Conservation (phyloP, 306 rosid genomes). For the Purshia tridentata region DNA sequence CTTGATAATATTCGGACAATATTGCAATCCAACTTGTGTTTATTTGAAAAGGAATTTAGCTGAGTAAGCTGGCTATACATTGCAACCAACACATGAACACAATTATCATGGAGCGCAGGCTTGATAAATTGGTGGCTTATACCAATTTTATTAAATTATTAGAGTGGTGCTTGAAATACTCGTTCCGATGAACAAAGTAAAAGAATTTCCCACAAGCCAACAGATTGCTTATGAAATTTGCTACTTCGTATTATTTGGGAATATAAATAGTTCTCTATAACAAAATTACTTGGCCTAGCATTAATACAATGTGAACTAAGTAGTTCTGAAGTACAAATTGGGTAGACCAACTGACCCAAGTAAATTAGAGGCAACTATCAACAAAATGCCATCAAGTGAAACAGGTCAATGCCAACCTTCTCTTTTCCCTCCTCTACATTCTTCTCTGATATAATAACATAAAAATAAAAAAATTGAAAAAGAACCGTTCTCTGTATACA, state of each 20-base stretch:
- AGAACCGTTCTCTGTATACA: conserved; percentile 6
- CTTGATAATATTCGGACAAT: no score
- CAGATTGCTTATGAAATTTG: not conserved
- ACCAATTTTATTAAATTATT: not conserved
- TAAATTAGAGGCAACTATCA: conserved; percentile 17
- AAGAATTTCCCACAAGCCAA: not conserved
- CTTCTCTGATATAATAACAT: not conserved
- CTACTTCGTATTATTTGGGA: not conserved
- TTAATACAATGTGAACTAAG: conserved; percentile 1
- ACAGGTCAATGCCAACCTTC: conserved; percentile 6
- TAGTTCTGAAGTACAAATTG: conserved; percentile 10
- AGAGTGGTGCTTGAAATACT: not conserved
- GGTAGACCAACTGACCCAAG: conserved; percentile 11
- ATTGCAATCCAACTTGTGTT: no score
- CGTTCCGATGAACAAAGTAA: not conserved
- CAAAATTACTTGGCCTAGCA: conserved; percentile 32
- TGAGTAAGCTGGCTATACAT: no score
- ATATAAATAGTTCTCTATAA: conserved; percentile 14
- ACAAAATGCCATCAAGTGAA: not conserved
- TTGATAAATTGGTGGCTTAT: no score
- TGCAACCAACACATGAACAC: no score
- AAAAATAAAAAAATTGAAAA: not conserved
- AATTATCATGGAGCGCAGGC: no score
- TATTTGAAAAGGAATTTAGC: no score
- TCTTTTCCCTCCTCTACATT: conserved; percentile 7